Conservation (phyloP, 805 yeast species). For the Dipodascopsis uninucleata region DNA sequence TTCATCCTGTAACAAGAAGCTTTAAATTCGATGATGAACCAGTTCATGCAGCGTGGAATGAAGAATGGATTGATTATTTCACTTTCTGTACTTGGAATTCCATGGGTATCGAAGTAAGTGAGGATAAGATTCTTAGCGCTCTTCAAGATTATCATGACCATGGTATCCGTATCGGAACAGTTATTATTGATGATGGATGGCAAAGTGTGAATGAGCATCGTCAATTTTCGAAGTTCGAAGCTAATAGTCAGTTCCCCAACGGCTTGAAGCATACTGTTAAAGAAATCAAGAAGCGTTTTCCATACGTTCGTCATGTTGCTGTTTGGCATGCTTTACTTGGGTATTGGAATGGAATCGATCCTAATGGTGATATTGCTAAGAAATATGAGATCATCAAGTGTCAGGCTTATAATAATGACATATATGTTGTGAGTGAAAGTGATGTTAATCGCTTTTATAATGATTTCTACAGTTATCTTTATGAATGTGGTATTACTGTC, state of each 20-base stretch:
- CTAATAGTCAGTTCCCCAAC: conserved; percentile 32
- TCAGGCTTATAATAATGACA: conserved; percentile 11
- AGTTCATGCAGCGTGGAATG: conserved; percentile 24
- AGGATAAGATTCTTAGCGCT: conserved; percentile 27
- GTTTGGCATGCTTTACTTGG: conserved; percentile 38
- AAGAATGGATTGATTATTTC: conserved; percentile 32
- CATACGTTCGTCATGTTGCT: conserved; percentile 33
- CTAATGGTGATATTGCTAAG: conserved; percentile 29
- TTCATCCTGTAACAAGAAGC: conserved; percentile 2
- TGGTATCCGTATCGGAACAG: conserved; percentile 26
- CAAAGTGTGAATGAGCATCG: conserved; percentile 28
- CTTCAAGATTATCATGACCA: conserved; percentile 28
- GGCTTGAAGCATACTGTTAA: conserved; percentile 33
- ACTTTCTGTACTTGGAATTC: conserved; percentile 38
- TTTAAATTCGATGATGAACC: conserved; percentile 4
- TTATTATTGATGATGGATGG: conserved; percentile 38
- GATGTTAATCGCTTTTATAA: conserved; percentile 30
- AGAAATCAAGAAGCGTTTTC: conserved; percentile 22
- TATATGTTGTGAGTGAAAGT: conserved; percentile 16
- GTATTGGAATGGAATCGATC: conserved; percentile 35
- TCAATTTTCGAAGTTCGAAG: conserved; percentile 30
- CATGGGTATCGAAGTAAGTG: conserved; percentile 31
- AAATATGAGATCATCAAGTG: conserved; percentile 17
- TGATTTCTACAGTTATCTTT: conserved; percentile 31
- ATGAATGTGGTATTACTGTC: conserved; percentile 29